Percentiles rank a stretch among this genome's conserved stretches.
phyloP scores from a whole-genome alignment of 1,139 yeast species.

The Nakaseomyces nivariensis region DNA sequence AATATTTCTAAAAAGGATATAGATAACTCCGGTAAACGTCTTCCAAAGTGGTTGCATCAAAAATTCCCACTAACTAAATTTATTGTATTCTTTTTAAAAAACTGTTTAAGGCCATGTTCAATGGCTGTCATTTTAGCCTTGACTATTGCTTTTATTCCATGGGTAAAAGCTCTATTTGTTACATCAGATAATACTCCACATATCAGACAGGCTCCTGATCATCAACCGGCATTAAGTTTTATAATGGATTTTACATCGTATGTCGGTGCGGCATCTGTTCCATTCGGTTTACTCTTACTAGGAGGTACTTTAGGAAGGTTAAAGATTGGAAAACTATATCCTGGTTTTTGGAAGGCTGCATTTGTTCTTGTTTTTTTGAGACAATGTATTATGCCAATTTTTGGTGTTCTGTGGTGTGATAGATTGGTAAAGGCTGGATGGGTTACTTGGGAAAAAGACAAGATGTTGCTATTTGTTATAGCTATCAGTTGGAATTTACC shows the following conservation, averaged over 20 bases:
- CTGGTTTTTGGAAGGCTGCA: conserved; percentile 57
- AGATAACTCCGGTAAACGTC: conserved; percentile 22
- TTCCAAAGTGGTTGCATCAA: conserved; percentile 20
- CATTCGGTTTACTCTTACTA: conserved; percentile 63
- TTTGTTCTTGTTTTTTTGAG: conserved; percentile 35
- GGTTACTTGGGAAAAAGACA: conserved; percentile 39
- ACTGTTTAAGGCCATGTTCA: conserved; percentile 64
- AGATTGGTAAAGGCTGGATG: conserved; percentile 37
- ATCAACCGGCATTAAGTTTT: conserved; percentile 69
- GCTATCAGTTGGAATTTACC: conserved; percentile 57
- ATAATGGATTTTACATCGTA: conserved; percentile 67
- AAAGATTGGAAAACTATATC: conserved; percentile 46
- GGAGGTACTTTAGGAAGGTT: conserved; percentile 80
- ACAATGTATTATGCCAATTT: conserved; percentile 44
- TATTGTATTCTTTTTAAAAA: conserved; percentile 37
- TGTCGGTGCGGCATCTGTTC: conserved; percentile 77
- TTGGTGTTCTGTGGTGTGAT: conserved; percentile 47
- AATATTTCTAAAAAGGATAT: conserved; percentile 26
- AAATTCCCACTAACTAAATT: conserved; percentile 24
- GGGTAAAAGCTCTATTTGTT: conserved; percentile 73
- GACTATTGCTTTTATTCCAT: conserved; percentile 71
- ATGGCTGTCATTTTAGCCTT: conserved; percentile 53
- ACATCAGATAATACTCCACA: conserved; percentile 27
- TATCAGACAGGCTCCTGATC: conserved; percentile 67
- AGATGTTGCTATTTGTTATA: conserved; percentile 52